Base-by-base conservation (phyloP, 768 basidiomycete species). In the Phylloporus arenicola region DNA sequence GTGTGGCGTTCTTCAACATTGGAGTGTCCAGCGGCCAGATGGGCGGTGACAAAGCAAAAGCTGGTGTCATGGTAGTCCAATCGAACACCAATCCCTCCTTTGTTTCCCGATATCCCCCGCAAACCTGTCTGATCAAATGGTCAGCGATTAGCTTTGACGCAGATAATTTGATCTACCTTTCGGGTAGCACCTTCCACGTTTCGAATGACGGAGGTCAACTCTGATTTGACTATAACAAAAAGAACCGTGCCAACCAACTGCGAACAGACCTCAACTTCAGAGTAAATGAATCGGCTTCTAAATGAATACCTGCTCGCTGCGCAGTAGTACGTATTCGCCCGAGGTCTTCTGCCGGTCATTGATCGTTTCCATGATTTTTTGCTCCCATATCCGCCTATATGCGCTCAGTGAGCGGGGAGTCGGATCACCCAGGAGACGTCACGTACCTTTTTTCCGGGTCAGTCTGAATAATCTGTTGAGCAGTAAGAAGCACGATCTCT, bases 401-500 rank as follows among this genome's bases (percentile, higher is more conserved):
- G 31, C 12, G 9, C 31, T 43, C 30, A 50, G 24, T 51, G 14
- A 53, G 34, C 31, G 33, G 6, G 12, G 14, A 43, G 22, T 27
- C 20, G 14, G 27, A 8, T 42, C 6, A 42, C 33, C 33, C 34
- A 22, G 39, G 20, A n/a, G 42, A 42, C 13, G n/a, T 30, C 11
- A 11, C n/a, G 73, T 20, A 86, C 91, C 82, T 80, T 71, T 92
- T 93, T 63, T 92, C 92, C 1, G 94, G 92, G 68, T 97, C 94
- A 6, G 93, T 86, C 66, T 96, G 93, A 14, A 97, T 76, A 38
- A 99, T 97, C 65, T 97, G 94, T 60, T 94, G 92, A 3, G 96
- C 92, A n/a, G 92, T 97, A 42, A 99, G 78, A 4, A 93, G 92
- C 0, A 99, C 96, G 47, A 99, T 93, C 68, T 99, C 96, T 68